Conservation (phyloP, 1,139 yeast species). For the Taiozyma onychis region DNA sequence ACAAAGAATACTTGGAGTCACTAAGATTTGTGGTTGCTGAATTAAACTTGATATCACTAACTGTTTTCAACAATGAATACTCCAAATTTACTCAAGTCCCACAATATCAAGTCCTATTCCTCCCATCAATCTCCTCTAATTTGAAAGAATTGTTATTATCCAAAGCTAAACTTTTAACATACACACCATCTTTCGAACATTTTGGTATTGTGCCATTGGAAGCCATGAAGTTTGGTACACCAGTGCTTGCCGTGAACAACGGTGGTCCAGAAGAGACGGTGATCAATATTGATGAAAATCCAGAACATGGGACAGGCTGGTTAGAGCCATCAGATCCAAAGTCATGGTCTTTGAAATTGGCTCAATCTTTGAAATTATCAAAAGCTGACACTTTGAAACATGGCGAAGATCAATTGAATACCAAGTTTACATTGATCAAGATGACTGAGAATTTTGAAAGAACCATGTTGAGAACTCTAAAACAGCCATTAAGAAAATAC, state of each 20-base stretch:
- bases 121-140: conserved; percentile 71
- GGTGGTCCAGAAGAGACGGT: conserved; percentile 95
- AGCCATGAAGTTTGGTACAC: conserved; percentile 79
- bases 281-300: conserved; percentile 36
- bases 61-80: conserved; percentile 38
- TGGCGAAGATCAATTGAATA: conserved; percentile 47
- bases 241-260: conserved; percentile 78
- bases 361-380: conserved; percentile 34
- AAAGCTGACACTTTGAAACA: conserved; percentile 37
- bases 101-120: conserved; percentile 52
- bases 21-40: conserved; percentile 45
- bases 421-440: conserved; percentile 51
- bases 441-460: conserved; percentile 54
- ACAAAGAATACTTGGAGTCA: conserved; percentile 64
- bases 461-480: conserved; percentile 26
- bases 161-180: conserved; percentile 56
- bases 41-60: conserved; percentile 40
- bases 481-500: conserved; percentile 17
- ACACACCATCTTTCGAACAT: conserved; percentile 91
- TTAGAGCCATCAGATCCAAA: conserved; percentile 47
- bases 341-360: conserved; percentile 61
- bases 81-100: conserved; percentile 30
- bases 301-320: conserved; percentile 70
- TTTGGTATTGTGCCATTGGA: conserved; percentile 98
- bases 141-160: conserved; percentile 61